Evolutionary conservation across 1,284 basidiomycete genomes (phyloP), one percentile per base, ranked within the genome.

Genomic region (Rhizoctonia solani): DNA sequence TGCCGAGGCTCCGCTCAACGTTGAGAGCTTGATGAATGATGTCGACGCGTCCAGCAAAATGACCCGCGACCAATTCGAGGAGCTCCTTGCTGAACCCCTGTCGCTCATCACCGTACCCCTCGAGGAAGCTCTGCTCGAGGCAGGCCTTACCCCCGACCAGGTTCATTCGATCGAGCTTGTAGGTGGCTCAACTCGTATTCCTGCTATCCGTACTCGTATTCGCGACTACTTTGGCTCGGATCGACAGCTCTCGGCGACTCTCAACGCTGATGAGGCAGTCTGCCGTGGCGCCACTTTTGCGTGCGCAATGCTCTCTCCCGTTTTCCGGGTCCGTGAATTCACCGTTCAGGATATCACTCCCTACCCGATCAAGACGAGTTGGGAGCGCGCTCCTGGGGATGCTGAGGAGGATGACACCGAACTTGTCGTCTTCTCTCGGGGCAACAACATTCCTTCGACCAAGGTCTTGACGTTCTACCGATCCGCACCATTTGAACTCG

Each of bases 401-500:
- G 83, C 86, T 0, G 91, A 94, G 69, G 93, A 95, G 70, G 93
- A 95, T 76, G 82, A 82, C 71, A 92, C 89, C 34, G 90, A 93
- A 76, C 85, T 97, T 69, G 81, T 87, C 70, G 92, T 95, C 66
- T 97, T 95, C 85, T 87, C 89, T 63, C 81, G 82, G 53, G 88
- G 87, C 68, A 95, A 96, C 79, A 74, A 79, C 59, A 84, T 95
- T 69, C 95, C 95, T 6, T 95, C 92, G 34, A 95, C 93, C 76
- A 97, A 97, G 80, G 86, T 94, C 71, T 85, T 97, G 72, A 93
- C 93, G n/a, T 96, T 96, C 84, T 90, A 92, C 79, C 89, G 95
- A 76, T 88, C 87, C 74, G 87, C 87, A 54, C 77, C 89, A 5
- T 98, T 98, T 79, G 89, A 92, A 66, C 82, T 98, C 74, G 88